Conservation (phyloP, 768 basidiomycete species). For the Pulveroboletus sp. region DNA sequence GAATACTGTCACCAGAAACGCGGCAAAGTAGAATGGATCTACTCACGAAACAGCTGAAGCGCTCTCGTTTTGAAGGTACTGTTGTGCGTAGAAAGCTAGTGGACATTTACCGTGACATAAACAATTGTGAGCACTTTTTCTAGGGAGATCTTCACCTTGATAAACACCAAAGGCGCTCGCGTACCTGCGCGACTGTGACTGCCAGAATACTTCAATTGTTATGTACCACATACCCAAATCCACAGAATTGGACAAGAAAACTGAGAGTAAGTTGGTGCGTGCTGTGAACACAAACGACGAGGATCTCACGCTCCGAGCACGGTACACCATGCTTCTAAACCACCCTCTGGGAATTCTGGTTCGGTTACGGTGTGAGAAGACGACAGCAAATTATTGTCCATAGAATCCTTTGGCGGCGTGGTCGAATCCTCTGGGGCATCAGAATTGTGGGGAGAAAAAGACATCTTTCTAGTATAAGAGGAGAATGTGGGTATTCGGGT, state of each 20-base stretch:
- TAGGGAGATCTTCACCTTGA: constrained; percentile 13
- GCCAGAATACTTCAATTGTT: not conserved
- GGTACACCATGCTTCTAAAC: constrained; percentile 24
- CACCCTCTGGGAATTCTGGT: constrained; percentile 10
- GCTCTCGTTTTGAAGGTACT: constrained; percentile 19
- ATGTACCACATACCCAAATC: constrained; percentile 18
- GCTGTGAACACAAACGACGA: not conserved
- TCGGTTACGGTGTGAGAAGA: not conserved
- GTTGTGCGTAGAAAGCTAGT: constrained; percentile 22
- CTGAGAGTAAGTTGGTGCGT: constrained; percentile 6
- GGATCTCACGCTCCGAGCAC: constrained; percentile 22
- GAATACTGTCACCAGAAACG: not conserved
- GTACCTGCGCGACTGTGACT: constrained; percentile 11
- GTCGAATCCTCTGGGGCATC: not conserved
- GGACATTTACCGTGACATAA: not conserved
- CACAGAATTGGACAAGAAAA: constrained; percentile 25
- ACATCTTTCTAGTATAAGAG: too few relatives aligned
- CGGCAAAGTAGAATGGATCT: too few relatives aligned
- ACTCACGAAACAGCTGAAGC: constrained; percentile 25
- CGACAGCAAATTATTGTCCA: not conserved
- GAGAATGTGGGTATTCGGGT: too few relatives aligned
- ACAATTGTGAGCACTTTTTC: not conserved
- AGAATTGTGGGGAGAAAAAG: not conserved
- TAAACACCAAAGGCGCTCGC: constrained; percentile 25
- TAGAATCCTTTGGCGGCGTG: not conserved